A percentile compares a stretch with the other conserved stretches of the same genome.
phyloP scores from a whole-genome alignment of 176 grass and related monocot genomes.

The Themeda triandra region DNA sequence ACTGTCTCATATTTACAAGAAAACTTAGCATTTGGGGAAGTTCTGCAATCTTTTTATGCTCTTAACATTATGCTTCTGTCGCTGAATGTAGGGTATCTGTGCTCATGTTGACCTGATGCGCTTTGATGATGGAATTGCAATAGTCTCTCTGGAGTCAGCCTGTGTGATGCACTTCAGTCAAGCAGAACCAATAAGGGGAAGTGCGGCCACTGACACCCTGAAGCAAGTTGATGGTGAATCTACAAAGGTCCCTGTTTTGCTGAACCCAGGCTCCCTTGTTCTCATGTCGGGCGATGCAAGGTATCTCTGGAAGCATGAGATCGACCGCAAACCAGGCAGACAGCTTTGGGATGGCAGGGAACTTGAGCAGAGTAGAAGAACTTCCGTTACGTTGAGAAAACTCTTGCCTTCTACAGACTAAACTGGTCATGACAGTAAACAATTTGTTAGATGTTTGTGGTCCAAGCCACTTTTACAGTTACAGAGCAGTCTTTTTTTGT shows the following conservation, averaged over 20 bases:
- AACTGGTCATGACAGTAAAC: not conserved
- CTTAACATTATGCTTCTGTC: not conserved
- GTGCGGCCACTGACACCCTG: not conserved
- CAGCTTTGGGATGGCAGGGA: conserved; percentile 15
- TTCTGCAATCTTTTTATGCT: not conserved
- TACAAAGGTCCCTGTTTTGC: conserved; percentile 37
- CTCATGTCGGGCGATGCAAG: conserved; percentile 71
- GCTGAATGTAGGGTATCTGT: conserved; percentile 59
- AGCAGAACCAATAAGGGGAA: conserved; percentile 7
- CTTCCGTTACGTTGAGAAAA: conserved; percentile 21
- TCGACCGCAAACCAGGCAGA: conserved; percentile 56
- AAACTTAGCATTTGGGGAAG: not conserved
- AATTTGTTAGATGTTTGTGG: not conserved
- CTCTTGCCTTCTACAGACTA: not conserved
- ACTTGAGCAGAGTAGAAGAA: conserved; percentile 19
- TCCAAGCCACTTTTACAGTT: not conserved
- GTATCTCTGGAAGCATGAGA: conserved; percentile 84
- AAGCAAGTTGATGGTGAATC: not conserved
- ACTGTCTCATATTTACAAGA: not conserved
- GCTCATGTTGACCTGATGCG: conserved; percentile 90
- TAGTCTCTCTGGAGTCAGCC: conserved; percentile 73
- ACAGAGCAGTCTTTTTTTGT: not conserved
- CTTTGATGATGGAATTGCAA: conserved; percentile 79
- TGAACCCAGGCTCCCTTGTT: conserved; percentile 74
- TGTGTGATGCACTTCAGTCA: conserved; percentile 70